Percentiles rank a stretch among this genome's conserved stretches.
phyloP scores from a whole-genome alignment of 306 rosid species.

The Dalbergia oliveri region DNA sequence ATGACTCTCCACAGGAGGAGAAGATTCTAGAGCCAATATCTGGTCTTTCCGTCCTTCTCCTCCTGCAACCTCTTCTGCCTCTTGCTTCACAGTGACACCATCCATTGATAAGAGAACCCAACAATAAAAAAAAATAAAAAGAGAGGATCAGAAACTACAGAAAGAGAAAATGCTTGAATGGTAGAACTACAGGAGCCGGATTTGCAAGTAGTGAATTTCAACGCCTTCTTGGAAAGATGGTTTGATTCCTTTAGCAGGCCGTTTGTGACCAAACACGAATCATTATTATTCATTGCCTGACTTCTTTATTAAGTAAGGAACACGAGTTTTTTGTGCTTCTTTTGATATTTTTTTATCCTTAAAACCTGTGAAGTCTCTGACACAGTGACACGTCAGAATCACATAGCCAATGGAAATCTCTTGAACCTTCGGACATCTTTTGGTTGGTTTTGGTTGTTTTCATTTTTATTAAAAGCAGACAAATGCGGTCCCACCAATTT shows the following conservation, averaged over 20 bases:
- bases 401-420: not conserved
- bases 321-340: slow-evolving; percentile 47
- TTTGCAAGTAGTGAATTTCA: slow-evolving; percentile 3
- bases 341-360: not conserved
- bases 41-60: slow-evolving; percentile 7
- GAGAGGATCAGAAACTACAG: not conserved
- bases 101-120: slow-evolving; percentile 34
- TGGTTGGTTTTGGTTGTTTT: not conserved
- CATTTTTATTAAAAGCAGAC: not conserved
- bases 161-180: not conserved
- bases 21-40: slow-evolving; percentile 36
- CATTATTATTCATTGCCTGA: slow-evolving; percentile 2
- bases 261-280: not conserved
- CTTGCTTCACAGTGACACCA: slow-evolving; percentile 45
- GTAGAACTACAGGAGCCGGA: not conserved
- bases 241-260: slow-evolving; percentile 18
- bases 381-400: not conserved
- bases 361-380: not conserved
- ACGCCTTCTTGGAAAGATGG: slow-evolving; percentile 11
- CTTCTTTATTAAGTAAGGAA: slow-evolving; percentile 13
- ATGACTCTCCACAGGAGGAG: slow-evolving; percentile 33
- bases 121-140: not conserved
- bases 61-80: slow-evolving; percentile 24
- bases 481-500: slow-evolving; percentile 15
- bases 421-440: not conserved